Percentiles rank a stretch among this genome's conserved stretches.
These are phyloP conservation scores for Fusarium denticulatum DNA, from an alignment of 2,329 filamentous ascomycete species.

Conservation along the genomic window DNA sequence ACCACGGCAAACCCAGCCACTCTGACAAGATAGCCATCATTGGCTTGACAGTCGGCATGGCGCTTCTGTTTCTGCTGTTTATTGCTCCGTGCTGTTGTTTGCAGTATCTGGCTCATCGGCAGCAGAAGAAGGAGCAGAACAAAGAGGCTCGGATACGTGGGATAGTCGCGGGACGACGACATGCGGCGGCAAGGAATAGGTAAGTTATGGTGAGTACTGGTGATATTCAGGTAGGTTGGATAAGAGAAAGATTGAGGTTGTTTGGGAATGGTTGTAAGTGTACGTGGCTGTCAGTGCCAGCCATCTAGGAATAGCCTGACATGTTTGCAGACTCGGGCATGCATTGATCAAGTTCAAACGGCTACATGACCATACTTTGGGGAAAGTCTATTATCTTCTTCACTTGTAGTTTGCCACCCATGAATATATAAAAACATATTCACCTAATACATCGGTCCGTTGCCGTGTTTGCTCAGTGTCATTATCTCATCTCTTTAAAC, in stretches of 20 bases:
- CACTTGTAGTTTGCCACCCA: background rate
- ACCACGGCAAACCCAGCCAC: background rate
- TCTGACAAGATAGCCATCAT: background rate
- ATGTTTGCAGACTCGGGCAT: background rate
- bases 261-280: background rate
- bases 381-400: fast-evolving
- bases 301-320: background rate
- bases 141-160: background rate
- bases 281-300: background rate
- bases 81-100: slow-evolving; percentile 17
- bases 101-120: slow-evolving; percentile 2
- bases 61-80: slow-evolving; percentile 5
- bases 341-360: background rate
- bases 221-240: background rate
- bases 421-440: background rate
- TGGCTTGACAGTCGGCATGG: background rate
- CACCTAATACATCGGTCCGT: background rate
- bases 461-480: background rate
- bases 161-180: background rate
- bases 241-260: background rate
- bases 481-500: background rate
- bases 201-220: background rate
- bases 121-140: slow-evolving; percentile 1
- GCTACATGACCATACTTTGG: background rate
- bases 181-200: background rate